Evolutionary conservation across 2,329 filamentous ascomycete genomes (phyloP).

Genomic region (Aaosphaeria pasadenensis): DNA sequence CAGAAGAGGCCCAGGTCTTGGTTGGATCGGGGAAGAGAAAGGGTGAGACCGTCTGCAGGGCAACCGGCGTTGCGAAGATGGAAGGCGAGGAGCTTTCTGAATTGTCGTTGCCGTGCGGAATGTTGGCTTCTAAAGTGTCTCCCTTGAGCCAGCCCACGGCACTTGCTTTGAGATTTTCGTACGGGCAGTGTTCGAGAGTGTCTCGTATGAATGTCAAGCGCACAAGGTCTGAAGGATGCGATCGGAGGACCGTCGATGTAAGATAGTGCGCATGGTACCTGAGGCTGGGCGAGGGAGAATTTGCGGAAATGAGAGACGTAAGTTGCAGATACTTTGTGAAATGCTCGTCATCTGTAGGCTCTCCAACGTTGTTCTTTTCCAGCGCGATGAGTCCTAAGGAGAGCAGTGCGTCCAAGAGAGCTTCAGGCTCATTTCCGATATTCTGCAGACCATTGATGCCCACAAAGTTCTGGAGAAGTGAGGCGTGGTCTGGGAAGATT

Average conservation of each 20-base stretch:
- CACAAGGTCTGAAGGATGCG: slow-evolving; percentile 50
- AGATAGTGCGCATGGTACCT: slow-evolving; percentile 50
- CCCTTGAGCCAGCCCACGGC: slow-evolving; percentile 61
- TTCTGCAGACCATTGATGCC: slow-evolving; percentile 36
- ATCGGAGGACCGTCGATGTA: slow-evolving; percentile 49
- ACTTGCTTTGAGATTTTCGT: slow-evolving; percentile 54
- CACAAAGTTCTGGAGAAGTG: slow-evolving; percentile 52
- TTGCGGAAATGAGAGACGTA: slow-evolving; percentile 48
- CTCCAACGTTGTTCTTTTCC: slow-evolving; percentile 43
- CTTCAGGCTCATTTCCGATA: slow-evolving; percentile 43
- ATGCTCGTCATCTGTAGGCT: slow-evolving; percentile 48
- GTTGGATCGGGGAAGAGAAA: slow-evolving; percentile 52
- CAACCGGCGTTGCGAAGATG: slow-evolving; percentile 49
- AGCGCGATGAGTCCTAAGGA: slow-evolving; percentile 51
- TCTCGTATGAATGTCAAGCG: slow-evolving; percentile 55
- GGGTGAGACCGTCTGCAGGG: slow-evolving; percentile 48
- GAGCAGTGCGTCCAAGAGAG: slow-evolving; percentile 54
- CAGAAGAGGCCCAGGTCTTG: slow-evolving; percentile 33
- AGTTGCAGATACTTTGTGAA: slow-evolving; percentile 54
- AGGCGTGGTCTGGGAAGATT: slow-evolving; percentile 54
- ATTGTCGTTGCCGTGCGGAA: slow-evolving; percentile 13
- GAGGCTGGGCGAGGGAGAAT: slow-evolving; percentile 46
- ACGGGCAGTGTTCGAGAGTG: slow-evolving; percentile 53
- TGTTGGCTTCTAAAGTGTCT: slow-evolving; percentile 52
- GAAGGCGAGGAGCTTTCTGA: slow-evolving; percentile 3